A percentile compares a stretch with the other conserved stretches of the same genome.
Evolutionary conservation across 2,329 filamentous ascomycete species (phyloP).

Genomic region (Pseudocercospora ulei): DNA sequence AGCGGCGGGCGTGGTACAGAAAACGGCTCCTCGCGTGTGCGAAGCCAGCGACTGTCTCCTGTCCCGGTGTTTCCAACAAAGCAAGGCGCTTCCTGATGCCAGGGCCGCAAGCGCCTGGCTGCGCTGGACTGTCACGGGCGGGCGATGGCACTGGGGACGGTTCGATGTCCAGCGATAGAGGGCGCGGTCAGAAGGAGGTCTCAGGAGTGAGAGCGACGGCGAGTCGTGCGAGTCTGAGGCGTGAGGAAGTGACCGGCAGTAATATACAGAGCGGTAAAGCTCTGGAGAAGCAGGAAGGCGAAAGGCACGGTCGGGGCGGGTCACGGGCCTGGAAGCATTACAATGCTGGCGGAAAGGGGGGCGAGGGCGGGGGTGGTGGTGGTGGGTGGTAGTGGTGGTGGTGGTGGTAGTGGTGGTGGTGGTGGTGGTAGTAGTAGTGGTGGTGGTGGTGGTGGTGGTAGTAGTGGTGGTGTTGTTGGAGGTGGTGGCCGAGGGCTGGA

Average conservation of each 20-base stretch:
- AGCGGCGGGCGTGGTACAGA: slow-evolving; percentile 9
- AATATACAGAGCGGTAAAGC: slow-evolving; percentile 13
- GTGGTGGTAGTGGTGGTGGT: no score
- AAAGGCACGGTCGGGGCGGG: slow-evolving; percentile 1
- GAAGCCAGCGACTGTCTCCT: slow-evolving; percentile 12
- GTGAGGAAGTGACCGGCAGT: not conserved
- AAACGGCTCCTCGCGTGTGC: slow-evolving; percentile 4
- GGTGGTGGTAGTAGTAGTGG: slow-evolving; percentile 2
- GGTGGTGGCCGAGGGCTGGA: slow-evolving; percentile 1
- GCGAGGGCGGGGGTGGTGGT: slow-evolving; percentile 3
- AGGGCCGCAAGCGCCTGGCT: slow-evolving; percentile 9
- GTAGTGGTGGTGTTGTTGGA: slow-evolving; percentile 5
- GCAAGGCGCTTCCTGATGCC: slow-evolving; percentile 11
- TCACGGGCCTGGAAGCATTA: slow-evolving; percentile 1
- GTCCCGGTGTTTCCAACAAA: slow-evolving; percentile 12
- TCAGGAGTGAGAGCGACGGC: slow-evolving; percentile 12
- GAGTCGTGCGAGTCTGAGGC: not conserved
- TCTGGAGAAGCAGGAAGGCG: slow-evolving; percentile 13
- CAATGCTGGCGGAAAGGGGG: no score
- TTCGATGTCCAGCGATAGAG: slow-evolving; percentile 12
- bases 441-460: not conserved
- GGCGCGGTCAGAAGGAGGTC: slow-evolving; percentile 8
- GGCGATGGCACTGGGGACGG: slow-evolving; percentile 13
- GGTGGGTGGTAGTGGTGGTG: slow-evolving; percentile 2
- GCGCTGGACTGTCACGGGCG: slow-evolving; percentile 7